Percentiles rank a stretch among this genome's conserved stretches.
phyloP scores from a whole-genome alignment of 768 basidiomycete species.

The Cytidiella melzeri region DNA sequence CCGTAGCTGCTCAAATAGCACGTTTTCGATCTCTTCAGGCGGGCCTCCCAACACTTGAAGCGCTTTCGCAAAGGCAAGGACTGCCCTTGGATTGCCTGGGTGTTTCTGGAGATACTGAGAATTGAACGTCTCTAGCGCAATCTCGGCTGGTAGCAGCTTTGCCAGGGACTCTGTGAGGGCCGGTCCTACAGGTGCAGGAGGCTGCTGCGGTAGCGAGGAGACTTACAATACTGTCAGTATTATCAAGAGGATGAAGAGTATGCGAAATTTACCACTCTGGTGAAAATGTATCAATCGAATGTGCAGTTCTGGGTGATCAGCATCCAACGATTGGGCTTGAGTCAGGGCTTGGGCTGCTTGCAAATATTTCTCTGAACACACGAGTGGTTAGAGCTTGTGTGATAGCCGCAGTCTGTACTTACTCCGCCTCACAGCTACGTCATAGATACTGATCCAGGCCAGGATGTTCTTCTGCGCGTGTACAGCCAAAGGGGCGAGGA shows the following conservation, averaged over 20 bases:
- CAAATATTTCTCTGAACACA: conserved; percentile 61
- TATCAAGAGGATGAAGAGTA: too few relatives aligned
- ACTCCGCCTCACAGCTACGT: conserved; percentile 82
- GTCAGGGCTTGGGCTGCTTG: conserved; percentile 70
- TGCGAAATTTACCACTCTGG: conserved; percentile 37
- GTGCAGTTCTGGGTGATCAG: conserved; percentile 64
- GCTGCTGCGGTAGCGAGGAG: conserved; percentile 35
- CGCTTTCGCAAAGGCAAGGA: conserved; percentile 62
- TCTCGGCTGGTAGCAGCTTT: conserved; percentile 48
- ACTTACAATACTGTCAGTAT: conserved; percentile 29
- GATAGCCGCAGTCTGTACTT: conserved; percentile 31
- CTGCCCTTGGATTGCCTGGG: conserved; percentile 40
- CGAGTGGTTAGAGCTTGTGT: neutral
- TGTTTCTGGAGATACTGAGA: conserved; percentile 69
- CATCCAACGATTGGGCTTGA: conserved; percentile 45
- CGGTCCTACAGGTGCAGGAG: conserved; percentile 41
- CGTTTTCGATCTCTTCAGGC: conserved; percentile 53
- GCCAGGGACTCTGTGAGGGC: conserved; percentile 43
- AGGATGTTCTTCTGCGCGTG: conserved; percentile 51
- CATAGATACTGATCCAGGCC: conserved; percentile 70
- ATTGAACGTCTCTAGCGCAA: conserved; percentile 63
- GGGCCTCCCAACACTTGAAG: conserved; percentile 40
- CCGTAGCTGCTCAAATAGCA: conserved; percentile 44
- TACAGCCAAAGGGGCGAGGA: conserved; percentile 56
- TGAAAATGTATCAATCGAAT: conserved; percentile 62